Conservation (phyloP, 495 filamentous ascomycete genomes). For the Xylona heveae region DNA sequence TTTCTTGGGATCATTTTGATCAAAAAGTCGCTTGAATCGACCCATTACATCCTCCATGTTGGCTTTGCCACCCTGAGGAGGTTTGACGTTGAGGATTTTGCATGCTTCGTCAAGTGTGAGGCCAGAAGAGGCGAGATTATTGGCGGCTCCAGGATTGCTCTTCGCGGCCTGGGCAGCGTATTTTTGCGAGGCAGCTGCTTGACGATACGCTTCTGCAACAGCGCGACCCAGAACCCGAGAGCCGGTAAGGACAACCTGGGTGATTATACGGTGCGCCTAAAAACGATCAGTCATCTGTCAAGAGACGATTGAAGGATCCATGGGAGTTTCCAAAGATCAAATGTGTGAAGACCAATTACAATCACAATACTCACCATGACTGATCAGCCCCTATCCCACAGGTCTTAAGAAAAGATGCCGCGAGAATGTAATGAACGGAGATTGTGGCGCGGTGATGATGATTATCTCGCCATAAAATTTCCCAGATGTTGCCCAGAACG, state of each 20-base stretch:
- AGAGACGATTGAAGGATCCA: too few species aligned
- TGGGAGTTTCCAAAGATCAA: too few species aligned
- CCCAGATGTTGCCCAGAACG: too few species aligned
- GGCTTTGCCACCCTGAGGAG: conserved; percentile 53
- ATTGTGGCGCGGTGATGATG: too few species aligned
- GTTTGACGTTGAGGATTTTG: conserved; percentile 92
- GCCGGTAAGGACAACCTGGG: conserved; percentile 79
- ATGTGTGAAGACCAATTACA: too few species aligned
- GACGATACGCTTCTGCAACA: conserved; percentile 76
- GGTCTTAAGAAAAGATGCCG: too few species aligned
- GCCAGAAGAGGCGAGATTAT: conserved; percentile 37
- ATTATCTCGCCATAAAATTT: too few species aligned
- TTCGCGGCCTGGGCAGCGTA: conserved; percentile 45
- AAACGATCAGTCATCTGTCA: neutral
- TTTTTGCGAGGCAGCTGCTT: conserved; percentile 69
- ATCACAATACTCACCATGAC: too few species aligned
- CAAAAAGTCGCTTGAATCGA: conserved; percentile 88
- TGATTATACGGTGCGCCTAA: conserved; percentile 87
- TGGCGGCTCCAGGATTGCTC: conserved; percentile 23
- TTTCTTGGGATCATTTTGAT: conserved; percentile 80
- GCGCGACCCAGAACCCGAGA: conserved; percentile 80
- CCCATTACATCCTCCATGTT: conserved; percentile 59
- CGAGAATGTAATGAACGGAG: too few species aligned
- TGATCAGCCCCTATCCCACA: too few species aligned
- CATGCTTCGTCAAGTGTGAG: conserved; percentile 91